Evolutionary conservation across 2,329 filamentous ascomycete genomes (phyloP), one percentile per base, ranked within the genome.

Genomic region (Calonectria montana): DNA sequence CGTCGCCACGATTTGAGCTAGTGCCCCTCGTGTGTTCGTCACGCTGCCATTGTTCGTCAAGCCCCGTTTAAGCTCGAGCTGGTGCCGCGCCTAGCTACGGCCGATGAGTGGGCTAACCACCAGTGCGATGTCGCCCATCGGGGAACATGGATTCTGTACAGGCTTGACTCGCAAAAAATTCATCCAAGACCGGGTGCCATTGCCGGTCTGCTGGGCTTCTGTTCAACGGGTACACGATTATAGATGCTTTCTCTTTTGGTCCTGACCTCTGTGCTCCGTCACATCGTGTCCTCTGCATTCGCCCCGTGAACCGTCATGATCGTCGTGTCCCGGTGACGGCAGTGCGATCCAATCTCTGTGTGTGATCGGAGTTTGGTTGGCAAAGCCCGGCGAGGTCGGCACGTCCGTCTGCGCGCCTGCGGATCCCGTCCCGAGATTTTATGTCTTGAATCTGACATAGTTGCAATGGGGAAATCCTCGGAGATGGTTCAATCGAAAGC

Each of bases 1-100:
- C 35, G 55, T 41, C 18, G 27, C 21, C 31, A 27, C 13, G 21
- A 65, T 50, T 55, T 48, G 27, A 29, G 53, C 68, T 70, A 62
- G 62, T 43, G 35, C 43, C 41, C 43, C 63, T 66, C 67, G 67
- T 70, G 68, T 65, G 43, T 62, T 64, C 29, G 61, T 67, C 63
- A 62, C 63, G 50, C 62, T 61, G 43, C 53, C 23, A 43, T 59
- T 27, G 63, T 64, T 55, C 61, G 65, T 67, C 64, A 41, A 37
- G 66, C 35, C 68, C 68, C 21, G 53, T 53, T 66, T 66, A 66
- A 70, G 68, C 55, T 70, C 55, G 45, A 70, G 45, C 57, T 66
- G 63, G 63, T 50, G 50, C 53, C 62, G 50, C 53, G 55, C 47
- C 68, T 70, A 63, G 37, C 45, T 62, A 45, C 61, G 68, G 50